Evolutionary conservation across 495 filamentous ascomycete species (phyloP), one percentile per base, ranked within the genome.

Genomic region (Lepidopterella palustris): DNA sequence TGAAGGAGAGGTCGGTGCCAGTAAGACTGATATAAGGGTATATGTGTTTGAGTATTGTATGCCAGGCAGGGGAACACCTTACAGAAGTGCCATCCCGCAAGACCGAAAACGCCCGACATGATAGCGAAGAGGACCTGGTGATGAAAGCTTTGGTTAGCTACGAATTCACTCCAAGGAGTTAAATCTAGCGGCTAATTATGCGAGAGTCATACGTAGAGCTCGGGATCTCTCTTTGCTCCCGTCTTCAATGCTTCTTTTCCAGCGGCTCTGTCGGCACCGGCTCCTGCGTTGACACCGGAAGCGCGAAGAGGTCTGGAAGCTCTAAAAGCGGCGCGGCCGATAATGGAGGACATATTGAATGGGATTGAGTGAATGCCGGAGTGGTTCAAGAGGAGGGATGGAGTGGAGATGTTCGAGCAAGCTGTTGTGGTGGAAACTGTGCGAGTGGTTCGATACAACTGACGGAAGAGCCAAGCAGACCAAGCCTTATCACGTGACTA

Each of bases 31-130:
- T n/a, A n/a, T n/a, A n/a, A n/a, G n/a, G n/a, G n/a, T n/a, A n/a
- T n/a, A n/a, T n/a, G n/a, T n/a, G n/a, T n/a, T n/a, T n/a, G n/a
- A n/a, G n/a, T n/a, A n/a, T n/a, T n/a, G n/a, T n/a, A n/a, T n/a
- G n/a, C n/a, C n/a, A n/a, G n/a, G n/a, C n/a, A n/a, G 26, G 18
- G n/a, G 24, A 55, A 27, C 21, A 35, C 13, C 63, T 45, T 78
- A 86, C 84, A 84, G 63, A 90, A 90, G 76, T 88, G 86, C 84
- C 84, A 96, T 68, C 93, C 93, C 58, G 87, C 95, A 70, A 93
- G 81, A 57, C 84, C 82, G 68, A 96, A 88, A 68, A 88, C 87
- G 71, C 85, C 84, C 59, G 88, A 85, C 95, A 98, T 97, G 67
- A 98, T 86, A 68, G 83, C 88, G 60, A 90, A 79, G 53, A 98